A percentile compares a stretch with the other conserved stretches of the same genome.
These are phyloP conservation scores for Trichoderma citrinoviride DNA, from an alignment of 2,329 filamentous ascomycete species.

Conservation along the genomic window DNA sequence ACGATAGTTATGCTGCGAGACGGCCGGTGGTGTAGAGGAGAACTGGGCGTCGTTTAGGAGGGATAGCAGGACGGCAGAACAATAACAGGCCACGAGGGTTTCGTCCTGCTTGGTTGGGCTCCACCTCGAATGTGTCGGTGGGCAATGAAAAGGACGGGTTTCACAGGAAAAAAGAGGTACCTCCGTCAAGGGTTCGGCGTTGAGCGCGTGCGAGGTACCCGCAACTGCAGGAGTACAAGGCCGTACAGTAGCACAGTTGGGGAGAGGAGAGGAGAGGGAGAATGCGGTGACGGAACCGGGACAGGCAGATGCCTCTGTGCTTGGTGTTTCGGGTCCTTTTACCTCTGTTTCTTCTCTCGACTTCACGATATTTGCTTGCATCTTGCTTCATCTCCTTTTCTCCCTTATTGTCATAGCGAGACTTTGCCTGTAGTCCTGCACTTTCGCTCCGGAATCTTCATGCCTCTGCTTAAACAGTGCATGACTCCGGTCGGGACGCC, in stretches of 20 bases:
- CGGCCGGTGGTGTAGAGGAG: constrained; percentile 18
- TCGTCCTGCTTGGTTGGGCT: constrained; percentile 14
- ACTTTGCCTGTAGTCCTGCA: too few relatives aligned
- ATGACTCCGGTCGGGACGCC: constrained; percentile 9
- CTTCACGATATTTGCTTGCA: too few relatives aligned
- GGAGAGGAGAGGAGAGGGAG: neutral
- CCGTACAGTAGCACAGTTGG: neutral
- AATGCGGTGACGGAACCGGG: constrained; percentile 15
- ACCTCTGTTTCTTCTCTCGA: neutral
- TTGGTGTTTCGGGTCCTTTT: neutral
- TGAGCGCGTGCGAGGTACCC: constrained; percentile 6
- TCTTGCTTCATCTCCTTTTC: neutral
- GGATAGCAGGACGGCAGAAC: neutral
- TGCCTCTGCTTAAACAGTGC: constrained; percentile 16
- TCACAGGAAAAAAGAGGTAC: neutral
- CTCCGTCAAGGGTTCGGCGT: neutral
- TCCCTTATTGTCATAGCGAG: too few relatives aligned
- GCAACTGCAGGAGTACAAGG: constrained; percentile 15
- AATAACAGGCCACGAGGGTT: constrained; percentile 20
- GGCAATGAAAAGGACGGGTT: constrained; percentile 16
- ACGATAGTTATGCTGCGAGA: constrained; percentile 7
- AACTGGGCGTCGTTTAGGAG: constrained; percentile 14
- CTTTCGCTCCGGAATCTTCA: neutral
- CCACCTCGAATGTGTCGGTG: constrained; percentile 20
- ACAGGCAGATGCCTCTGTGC: neutral